These are phyloP conservation scores for Hippophae gyantsensis DNA, from an alignment of 306 rosid genomes.

Conservation along the genomic window DNA sequence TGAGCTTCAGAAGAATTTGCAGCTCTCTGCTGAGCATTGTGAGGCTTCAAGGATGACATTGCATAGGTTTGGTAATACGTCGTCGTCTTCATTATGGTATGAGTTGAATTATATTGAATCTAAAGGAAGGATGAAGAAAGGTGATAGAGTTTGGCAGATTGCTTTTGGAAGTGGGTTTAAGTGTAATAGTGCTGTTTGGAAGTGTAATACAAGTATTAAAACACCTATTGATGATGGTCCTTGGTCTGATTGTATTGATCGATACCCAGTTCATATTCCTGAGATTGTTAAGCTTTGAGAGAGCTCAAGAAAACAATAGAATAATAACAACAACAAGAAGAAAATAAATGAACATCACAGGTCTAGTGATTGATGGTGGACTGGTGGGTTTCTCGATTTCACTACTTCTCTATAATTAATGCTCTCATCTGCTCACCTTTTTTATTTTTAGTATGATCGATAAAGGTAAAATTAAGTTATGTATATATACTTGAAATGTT, in stretches of 20 bases:
- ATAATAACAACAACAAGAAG: neutral
- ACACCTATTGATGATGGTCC: slow-evolving; percentile 54
- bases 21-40: slow-evolving; percentile 76
- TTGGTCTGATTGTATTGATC: slow-evolving; percentile 76
- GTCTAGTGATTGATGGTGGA: neutral
- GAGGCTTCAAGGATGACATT: slow-evolving; percentile 95
- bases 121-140: slow-evolving; percentile 80
- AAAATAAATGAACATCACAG: neutral
- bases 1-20: slow-evolving; percentile 86
- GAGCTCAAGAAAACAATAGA: neutral
- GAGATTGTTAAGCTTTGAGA: slow-evolving; percentile 70
- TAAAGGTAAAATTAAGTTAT: too few species aligned
- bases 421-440: neutral
- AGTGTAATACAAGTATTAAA: slow-evolving; percentile 59
- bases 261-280: slow-evolving; percentile 86
- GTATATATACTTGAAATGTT: too few species aligned
- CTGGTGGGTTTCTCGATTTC: neutral
- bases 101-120: slow-evolving; percentile 75
- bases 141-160: slow-evolving; percentile 88
- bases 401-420: neutral
- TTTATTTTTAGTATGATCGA: too few species aligned
- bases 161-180: slow-evolving; percentile 92
- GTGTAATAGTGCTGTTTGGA: slow-evolving; percentile 95
- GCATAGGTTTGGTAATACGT: slow-evolving; percentile 83
- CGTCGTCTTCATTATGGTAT: slow-evolving; percentile 94